Conservation (phyloP, 495 filamentous ascomycete genomes). For the Trichocladium uniseriatum region DNA sequence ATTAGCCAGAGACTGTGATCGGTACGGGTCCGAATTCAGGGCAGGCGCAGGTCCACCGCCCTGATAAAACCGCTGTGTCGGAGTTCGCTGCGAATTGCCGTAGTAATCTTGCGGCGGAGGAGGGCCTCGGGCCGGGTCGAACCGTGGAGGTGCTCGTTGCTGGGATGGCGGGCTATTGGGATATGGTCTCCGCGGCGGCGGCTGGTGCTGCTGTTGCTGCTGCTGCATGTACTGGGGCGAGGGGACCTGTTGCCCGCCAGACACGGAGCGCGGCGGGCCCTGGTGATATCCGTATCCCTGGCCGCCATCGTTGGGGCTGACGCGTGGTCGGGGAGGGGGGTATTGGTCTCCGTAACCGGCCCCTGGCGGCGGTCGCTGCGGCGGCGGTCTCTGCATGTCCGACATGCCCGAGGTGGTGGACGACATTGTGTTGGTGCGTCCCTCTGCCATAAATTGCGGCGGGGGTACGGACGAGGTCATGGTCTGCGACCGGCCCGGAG, state of each 20-base stretch:
- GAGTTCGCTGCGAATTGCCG: slow-evolving; percentile 44
- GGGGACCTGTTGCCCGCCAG: slow-evolving; percentile 34
- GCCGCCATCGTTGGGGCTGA: slow-evolving; percentile 20
- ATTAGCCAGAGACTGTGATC: slow-evolving; percentile 85
- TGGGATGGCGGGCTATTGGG: slow-evolving; percentile 37
- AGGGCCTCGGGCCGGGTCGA: slow-evolving; percentile 16
- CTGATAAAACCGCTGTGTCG: slow-evolving; percentile 47
- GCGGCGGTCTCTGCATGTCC: slow-evolving; percentile 46
- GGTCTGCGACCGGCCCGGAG: slow-evolving; percentile 77
- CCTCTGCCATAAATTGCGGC: slow-evolving; percentile 39
- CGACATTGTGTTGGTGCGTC: slow-evolving; percentile 81
- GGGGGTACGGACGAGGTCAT: slow-evolving; percentile 60
- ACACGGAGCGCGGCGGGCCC: slow-evolving; percentile 40
- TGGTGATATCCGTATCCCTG: slow-evolving; percentile 48
- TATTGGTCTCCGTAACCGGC: slow-evolving; percentile 37
- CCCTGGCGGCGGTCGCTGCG: slow-evolving; percentile 49
- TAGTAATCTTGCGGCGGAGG: slow-evolving; percentile 43
- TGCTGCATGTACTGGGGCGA: slow-evolving; percentile 31
- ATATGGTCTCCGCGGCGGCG: slow-evolving; percentile 41
- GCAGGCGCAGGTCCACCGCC: slow-evolving; percentile 52
- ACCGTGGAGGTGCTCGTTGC: slow-evolving; percentile 4
- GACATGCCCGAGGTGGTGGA: slow-evolving; percentile 67
- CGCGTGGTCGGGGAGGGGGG: slow-evolving; percentile 25
- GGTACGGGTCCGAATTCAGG: slow-evolving; percentile 72
- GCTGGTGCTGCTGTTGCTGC: slow-evolving; percentile 33